A percentile compares a stretch with the other conserved stretches of the same genome.
These are phyloP conservation scores for Salix udensis DNA, from an alignment of 345 rosid species.

Conservation along the genomic window DNA sequence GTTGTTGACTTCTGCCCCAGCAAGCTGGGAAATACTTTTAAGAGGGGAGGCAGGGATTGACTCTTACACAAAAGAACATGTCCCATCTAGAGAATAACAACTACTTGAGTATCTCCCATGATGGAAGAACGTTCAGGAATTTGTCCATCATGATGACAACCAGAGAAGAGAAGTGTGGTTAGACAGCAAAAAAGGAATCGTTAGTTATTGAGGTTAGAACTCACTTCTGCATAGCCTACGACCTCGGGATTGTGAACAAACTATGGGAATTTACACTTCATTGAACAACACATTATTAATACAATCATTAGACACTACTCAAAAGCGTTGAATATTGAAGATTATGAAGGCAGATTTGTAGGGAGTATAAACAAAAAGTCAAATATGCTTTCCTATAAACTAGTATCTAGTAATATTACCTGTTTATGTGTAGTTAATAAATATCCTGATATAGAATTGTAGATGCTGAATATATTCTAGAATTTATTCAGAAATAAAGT, in stretches of 20 bases:
- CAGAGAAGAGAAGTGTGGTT: neutral
- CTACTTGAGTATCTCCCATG: neutral
- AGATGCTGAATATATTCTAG: no score
- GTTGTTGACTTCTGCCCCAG: neutral
- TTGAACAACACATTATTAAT: neutral
- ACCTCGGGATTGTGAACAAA: neutral
- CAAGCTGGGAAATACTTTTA: neutral
- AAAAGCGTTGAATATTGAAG: neutral
- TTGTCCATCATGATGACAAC: neutral
- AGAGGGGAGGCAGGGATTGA: neutral
- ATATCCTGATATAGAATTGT: no score
- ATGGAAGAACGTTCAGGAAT: neutral
- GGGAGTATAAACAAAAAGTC: no score
- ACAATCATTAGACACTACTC: neutral
- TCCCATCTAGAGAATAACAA: neutral
- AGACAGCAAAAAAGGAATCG: neutral
- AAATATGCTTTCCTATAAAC: no score
- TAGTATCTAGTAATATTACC: no score
- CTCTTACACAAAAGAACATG: neutral
- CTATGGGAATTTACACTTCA: neutral
- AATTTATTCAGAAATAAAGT: no score
- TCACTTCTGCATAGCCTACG: neutral
- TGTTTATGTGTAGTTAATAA: no score
- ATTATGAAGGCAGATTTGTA: no score
- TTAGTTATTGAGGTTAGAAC: neutral